Percentiles rank a stretch among this genome's conserved stretches.
Conservation (phyloP, 2,329 filamentous ascomycete genomes). For the Cladorrhinum sp. region DNA sequence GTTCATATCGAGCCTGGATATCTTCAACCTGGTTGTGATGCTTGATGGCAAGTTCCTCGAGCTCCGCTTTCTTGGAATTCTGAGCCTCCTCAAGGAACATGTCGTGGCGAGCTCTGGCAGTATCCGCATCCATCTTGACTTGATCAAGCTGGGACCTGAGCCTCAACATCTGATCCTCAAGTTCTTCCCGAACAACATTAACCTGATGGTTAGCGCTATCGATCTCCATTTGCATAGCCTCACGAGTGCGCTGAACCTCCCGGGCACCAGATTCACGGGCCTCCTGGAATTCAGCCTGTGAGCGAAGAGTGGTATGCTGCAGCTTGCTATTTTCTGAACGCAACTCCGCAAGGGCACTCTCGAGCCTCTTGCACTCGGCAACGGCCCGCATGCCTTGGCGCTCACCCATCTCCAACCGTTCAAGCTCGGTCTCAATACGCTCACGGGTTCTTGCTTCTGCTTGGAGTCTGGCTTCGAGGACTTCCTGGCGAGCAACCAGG, state of each 20-base stretch:
- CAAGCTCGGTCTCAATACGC: constrained; percentile 63
- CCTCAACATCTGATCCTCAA: constrained; percentile 74
- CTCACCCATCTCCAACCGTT: constrained; percentile 62
- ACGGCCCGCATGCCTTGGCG: constrained; percentile 63
- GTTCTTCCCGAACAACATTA: constrained; percentile 75
- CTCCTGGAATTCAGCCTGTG: constrained; percentile 80
- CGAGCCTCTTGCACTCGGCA: constrained; percentile 59
- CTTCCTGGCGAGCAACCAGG: constrained; percentile 73
- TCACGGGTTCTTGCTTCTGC: constrained; percentile 70
- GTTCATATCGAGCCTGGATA: constrained; percentile 70
- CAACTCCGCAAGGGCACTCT: constrained; percentile 53
- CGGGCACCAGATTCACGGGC: constrained; percentile 74
- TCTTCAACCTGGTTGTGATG: constrained; percentile 71
- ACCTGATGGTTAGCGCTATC: constrained; percentile 82
- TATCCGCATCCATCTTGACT: constrained; percentile 75
- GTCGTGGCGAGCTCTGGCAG: constrained; percentile 74
- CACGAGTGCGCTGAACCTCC: constrained; percentile 77
- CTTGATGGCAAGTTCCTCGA: constrained; percentile 52
- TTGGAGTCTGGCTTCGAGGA: constrained; percentile 73
- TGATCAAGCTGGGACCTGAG: constrained; percentile 74
- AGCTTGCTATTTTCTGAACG: constrained; percentile 69
- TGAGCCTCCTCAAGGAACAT: constrained; percentile 81
- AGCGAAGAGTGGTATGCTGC: constrained; percentile 64
- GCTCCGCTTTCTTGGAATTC: constrained; percentile 58
- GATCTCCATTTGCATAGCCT: constrained; percentile 75